These are phyloP conservation scores for Eustoma russellianum DNA, from an alignment of 257 asterid species.

Conservation along the genomic window DNA sequence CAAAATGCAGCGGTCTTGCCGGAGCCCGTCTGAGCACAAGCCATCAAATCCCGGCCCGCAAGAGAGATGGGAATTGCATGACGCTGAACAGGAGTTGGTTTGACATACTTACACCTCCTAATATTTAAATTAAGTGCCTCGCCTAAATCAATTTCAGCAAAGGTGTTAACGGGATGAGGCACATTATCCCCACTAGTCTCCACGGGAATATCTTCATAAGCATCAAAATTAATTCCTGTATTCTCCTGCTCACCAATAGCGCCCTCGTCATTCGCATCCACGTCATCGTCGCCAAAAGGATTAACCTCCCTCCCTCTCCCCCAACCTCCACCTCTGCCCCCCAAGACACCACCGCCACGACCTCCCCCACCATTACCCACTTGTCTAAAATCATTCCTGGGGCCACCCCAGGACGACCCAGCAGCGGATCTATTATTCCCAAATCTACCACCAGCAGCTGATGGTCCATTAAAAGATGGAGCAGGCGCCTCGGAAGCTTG, in stretches of 20 bases:
- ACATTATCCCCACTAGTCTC: conserved; percentile 81
- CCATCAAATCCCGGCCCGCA: conserved; percentile 83
- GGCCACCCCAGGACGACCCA: conserved; percentile 47
- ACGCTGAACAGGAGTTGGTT: conserved; percentile 87
- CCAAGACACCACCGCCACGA: conserved; percentile 27
- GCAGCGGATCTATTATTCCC: conserved; percentile 44
- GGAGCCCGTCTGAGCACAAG: conserved; percentile 91
- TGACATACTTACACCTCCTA: conserved; percentile 76
- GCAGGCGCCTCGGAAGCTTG: conserved; percentile 43
- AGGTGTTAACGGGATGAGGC: conserved; percentile 76
- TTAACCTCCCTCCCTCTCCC: conserved; percentile 65
- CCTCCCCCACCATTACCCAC: conserved; percentile 43
- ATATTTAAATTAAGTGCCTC: conserved; percentile 68
- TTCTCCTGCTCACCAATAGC: conserved; percentile 59
- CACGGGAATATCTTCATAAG: conserved; percentile 88
- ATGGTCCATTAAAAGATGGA: conserved; percentile 45
- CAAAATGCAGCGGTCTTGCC: conserved; percentile 93
- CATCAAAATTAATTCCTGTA: conserved; percentile 76
- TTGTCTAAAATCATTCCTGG: conserved; percentile 50
- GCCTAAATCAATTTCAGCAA: conserved; percentile 82
- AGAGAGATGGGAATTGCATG: conserved; percentile 71
- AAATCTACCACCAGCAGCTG: conserved; percentile 40
- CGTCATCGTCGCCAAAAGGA: conserved; percentile 63
- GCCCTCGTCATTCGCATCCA: conserved; percentile 29
- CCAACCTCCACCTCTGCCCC: conserved; percentile 38